Evolutionary conservation across 306 rosid species (phyloP), one percentile per base, ranked within the genome.

Genomic region (Vicia faba): DNA sequence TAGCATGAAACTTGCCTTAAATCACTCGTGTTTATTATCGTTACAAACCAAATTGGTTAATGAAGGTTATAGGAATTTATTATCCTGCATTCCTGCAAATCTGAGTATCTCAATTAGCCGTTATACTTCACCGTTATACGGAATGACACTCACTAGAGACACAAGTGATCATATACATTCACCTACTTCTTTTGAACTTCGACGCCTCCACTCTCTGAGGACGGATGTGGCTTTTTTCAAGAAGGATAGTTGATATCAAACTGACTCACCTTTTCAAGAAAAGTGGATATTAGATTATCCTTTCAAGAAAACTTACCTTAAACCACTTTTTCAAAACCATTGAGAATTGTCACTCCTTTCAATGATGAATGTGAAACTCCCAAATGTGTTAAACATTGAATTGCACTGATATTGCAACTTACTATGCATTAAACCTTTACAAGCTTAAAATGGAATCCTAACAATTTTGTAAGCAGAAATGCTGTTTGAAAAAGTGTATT

Each of bases 1-100:
- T 44, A 35, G 13, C 54, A 39, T 54, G 59, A 38, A 71, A 53
- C 66, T 44, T 76, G 66, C 43, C 35, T 71, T 56, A 69, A 69
- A 7, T 41, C n/a, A 19, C 16, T 38, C 18, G 56, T 48, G 19
- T 44, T n/a, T 15, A 4, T 44, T 18, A 51, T 20, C 12, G 18
- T 39, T 57, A 58, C 13, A 2, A 58, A 46, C 61, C 61, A 36
- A 63, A 35, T 44, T 9, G 67, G 48, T 51, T 31, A 69, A 40
- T 60, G 39, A 5, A 70, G 58, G 55, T 35, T 51, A 51, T 51
- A 51, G n/a, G 14, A 51, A 51, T 51, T 20, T 53, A 0, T 53
- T 7, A 3, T 18, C 26, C 26, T 49, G 56, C 12, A 20, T 20
- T 25, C 59, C 35, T 53, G 59, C 35, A 14, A 31, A 59, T 5